Evolutionary conservation across 345 rosid species (phyloP).

Genomic region (Sisymbrium irio): DNA sequence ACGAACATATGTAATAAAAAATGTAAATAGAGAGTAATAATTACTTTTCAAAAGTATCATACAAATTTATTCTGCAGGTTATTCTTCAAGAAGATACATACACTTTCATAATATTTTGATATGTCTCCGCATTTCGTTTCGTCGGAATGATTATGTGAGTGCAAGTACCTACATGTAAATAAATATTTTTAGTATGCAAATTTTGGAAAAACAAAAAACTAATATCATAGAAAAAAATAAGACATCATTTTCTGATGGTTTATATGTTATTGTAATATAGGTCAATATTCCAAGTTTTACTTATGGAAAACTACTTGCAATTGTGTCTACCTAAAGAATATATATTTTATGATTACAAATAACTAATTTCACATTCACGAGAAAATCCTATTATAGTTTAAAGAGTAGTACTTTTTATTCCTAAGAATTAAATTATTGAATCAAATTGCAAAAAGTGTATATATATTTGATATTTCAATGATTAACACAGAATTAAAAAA

Average conservation of each 20-base stretch:
- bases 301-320: background rate
- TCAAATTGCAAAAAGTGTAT: background rate
- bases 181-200: background rate
- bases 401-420: background rate
- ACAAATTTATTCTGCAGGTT: constrained; percentile 2
- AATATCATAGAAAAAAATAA: background rate
- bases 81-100: constrained; percentile 26
- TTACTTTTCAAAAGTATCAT: constrained; percentile 15
- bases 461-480: background rate
- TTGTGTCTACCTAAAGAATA: too few relatives aligned
- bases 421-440: background rate
- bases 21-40: constrained; percentile 8
- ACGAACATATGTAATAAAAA: background rate
- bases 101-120: constrained; percentile 8
- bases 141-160: constrained; percentile 23
- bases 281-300: background rate
- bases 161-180: background rate
- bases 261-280: background rate
- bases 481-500: background rate
- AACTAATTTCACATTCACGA: background rate
- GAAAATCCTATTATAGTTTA: background rate
- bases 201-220: background rate
- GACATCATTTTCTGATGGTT: background rate
- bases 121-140: constrained; percentile 20
- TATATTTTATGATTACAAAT: background rate